Base-by-base conservation (phyloP, 2,329 filamentous ascomycete genomes). In the Gnomoniopsis smithogilvyi region DNA sequence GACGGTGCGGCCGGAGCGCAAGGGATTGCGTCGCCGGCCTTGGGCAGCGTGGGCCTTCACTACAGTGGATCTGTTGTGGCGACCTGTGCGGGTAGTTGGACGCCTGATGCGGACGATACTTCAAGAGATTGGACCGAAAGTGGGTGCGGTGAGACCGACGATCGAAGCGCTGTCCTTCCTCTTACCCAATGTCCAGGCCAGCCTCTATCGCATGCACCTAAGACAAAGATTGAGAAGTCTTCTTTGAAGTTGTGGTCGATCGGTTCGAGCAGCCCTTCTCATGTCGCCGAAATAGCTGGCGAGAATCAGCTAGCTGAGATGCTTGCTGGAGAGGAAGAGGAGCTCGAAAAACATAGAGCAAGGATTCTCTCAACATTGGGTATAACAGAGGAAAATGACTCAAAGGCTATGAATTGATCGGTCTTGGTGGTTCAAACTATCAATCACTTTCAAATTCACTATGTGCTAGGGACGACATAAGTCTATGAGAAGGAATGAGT, bases 21-120 rank as follows among this genome's bases (percentile, higher is more conserved):
- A 48, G 43, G 41, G 17, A 12, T 19, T 6, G 15, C 17, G 8
- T 21, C 47, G 15, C 54, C 54, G 12, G 76, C 81, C 0, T 72
- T 85, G 0, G 80, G 80, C 10, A 79, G 78, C 46, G 74, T 79
- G 8, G 72, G 74, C 15, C 67, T 86, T 58, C 83, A 86, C 64
- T 69, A 71, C 3, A 80, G 80, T 62, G 83, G 83, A 2, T 80
- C 82, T 0, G 83, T 85, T 1, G 70, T 78, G 17, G 83, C 79
- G 21, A 85, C 82, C 0, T 85, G 81, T 65, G 81, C 81, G 0
- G 83, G 83, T 2, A 78, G 78, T 2, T 85, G 82, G 82, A 69
- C 75, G 55, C 62, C 65, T 2, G 62, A 66, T 11, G 65, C 64
- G 12, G 63, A 66, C 19, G 62, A 58, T 3, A 58, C 17, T 19